phyloP scores from a whole-genome alignment of 805 yeast genomes.

The Cyberlindnera misumaiensis region DNA sequence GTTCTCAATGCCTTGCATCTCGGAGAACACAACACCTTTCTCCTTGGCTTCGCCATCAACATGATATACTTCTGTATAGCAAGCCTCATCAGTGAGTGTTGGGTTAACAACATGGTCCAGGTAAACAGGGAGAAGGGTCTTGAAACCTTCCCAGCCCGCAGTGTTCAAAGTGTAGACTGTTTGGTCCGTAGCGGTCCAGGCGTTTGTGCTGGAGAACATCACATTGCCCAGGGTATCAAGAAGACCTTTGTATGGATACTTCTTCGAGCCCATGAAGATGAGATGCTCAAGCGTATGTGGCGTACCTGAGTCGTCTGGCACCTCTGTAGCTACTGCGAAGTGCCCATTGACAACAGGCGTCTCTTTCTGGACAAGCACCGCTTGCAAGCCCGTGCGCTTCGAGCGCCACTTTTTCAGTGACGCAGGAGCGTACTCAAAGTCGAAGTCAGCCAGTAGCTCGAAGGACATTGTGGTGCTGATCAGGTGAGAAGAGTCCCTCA shows the following conservation, averaged over 20 bases:
- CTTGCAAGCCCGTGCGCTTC: slow-evolving; percentile 70
- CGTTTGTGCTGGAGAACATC: slow-evolving; percentile 82
- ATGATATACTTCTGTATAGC: slow-evolving; percentile 91
- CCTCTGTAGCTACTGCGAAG: slow-evolving; percentile 94
- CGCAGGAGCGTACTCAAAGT: slow-evolving; percentile 72
- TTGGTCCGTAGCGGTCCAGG: slow-evolving; percentile 95
- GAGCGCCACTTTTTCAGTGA: slow-evolving; percentile 72
- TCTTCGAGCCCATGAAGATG: slow-evolving; percentile 87
- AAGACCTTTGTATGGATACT: slow-evolving; percentile 86
- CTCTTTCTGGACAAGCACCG: slow-evolving; percentile 68
- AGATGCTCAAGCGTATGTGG: slow-evolving; percentile 96
- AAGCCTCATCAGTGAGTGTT: slow-evolving; percentile 82
- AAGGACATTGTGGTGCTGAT: slow-evolving; percentile 27
- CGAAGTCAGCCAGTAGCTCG: slow-evolving; percentile 42
- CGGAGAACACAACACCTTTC: slow-evolving; percentile 94
- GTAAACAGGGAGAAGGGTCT: slow-evolving; percentile 75
- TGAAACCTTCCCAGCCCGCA: slow-evolving; percentile 97
- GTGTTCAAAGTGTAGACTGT: slow-evolving; percentile 87
- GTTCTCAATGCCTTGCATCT: slow-evolving; percentile 90
- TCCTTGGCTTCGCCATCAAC: slow-evolving; percentile 87
- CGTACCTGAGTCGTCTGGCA: slow-evolving; percentile 77
- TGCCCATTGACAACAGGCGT: slow-evolving; percentile 91
- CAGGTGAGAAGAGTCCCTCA: no score
- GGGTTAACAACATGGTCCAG: slow-evolving; percentile 84
- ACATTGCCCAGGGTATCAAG: slow-evolving; percentile 81